Evolutionary conservation across 2,329 filamentous ascomycete genomes (phyloP).

Genomic region (Elsinoe fawcettii): DNA sequence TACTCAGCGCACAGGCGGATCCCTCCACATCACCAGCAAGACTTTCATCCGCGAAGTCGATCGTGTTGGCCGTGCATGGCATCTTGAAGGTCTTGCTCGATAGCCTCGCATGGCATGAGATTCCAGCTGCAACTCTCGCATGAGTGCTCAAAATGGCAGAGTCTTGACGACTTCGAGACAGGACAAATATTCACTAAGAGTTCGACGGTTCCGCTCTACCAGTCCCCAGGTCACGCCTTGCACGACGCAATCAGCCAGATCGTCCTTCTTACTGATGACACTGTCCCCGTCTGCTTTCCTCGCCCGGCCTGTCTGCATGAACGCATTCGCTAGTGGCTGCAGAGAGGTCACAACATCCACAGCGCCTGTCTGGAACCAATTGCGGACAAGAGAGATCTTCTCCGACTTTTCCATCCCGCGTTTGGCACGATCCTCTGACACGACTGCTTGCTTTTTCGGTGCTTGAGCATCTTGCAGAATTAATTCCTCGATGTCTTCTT

Average conservation of each 20-base stretch:
- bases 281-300: constrained; percentile 20
- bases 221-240: constrained; percentile 70
- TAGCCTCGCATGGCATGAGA: too few species aligned
- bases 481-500: constrained; percentile 16
- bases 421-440: constrained; percentile 22
- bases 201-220: constrained; percentile 57
- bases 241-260: constrained; percentile 70
- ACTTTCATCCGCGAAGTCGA: constrained; percentile 76
- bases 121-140: too few species aligned
- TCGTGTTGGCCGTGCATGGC: constrained; percentile 78
- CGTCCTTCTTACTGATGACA: constrained; percentile 58
- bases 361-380: constrained; percentile 39
- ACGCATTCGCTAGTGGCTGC: constrained; percentile 20
- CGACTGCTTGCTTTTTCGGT: constrained; percentile 2
- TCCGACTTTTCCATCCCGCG: constrained; percentile 44
- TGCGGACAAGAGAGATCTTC: constrained; percentile 56
- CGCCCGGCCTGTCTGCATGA: constrained; percentile 17
- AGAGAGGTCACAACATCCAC: constrained; percentile 30
- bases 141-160: too few species aligned
- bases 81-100: constrained; percentile 58
- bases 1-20: constrained; percentile 37
- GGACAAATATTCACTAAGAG: neutral
- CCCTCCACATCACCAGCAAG: constrained; percentile 67
- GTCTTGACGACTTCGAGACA: neutral
- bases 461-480: constrained; percentile 12